Base-by-base conservation (phyloP, 2,329 filamentous ascomycete genomes). In the Boeremia lycopersici region DNA sequence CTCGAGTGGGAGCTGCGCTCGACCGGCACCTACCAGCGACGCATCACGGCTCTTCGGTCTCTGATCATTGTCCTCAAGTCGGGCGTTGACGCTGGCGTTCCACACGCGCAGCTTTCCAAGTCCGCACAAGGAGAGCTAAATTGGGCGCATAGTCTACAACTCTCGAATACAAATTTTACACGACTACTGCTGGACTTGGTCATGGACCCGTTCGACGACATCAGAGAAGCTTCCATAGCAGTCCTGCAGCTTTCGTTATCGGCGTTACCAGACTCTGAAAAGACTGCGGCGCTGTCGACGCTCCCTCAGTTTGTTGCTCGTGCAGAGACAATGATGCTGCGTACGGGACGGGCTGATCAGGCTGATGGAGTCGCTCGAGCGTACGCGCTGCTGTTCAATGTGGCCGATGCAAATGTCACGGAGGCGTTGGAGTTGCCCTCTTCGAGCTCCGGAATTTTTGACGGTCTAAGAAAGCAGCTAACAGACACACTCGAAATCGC, bases 181-280 rank as follows among this genome's bases (percentile, higher is more conserved):
- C 81, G 89, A 42, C 79, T 87, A 4, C 78, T 98, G 6, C 78
- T 93, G 12, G 91, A 96, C 71, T 83, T 96, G 19, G 76, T 96
- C 7, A 81, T 96, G 69, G 90, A 99, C 65, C 91, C 93, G 0
- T 99, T 96, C 67, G 95, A 98, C 53, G 95, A 99, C 73, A 89
- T 98, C 4, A 84, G 93, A 62, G 85, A 77, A 41, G 76, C 75
- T 1, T 76, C 84, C 7, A 73, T 81, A 12, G 70, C 72, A 12
- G 72, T 83, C 6, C 67, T 86, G 19, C 70, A 69, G 29, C 50
- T 75, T 5, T 71, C 64, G 40, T 45, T 74, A 7, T 57, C 61
- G 10, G 62, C 70, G 7, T 43, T 68, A 4, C 53, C 65, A 1
- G 42, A 57, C 9, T 30, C 48, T 2, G 58, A 67, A 17, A 63